Percentiles rank a stretch among this genome's conserved stretches.
Evolutionary conservation across 1,284 basidiomycete species (phyloP).

Genomic region (Moniliophthora roreri): DNA sequence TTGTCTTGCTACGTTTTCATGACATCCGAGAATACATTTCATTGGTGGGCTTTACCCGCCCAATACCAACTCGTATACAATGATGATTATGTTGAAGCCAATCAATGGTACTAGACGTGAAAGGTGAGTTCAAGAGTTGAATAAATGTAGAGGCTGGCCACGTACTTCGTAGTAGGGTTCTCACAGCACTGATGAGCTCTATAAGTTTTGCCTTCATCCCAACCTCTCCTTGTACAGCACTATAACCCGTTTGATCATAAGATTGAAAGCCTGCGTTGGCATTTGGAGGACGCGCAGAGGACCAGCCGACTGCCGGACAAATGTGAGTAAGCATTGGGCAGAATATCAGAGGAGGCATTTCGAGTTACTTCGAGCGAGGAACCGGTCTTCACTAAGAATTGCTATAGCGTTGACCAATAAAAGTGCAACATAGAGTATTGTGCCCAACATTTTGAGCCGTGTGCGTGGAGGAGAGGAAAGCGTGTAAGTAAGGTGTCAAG

Average conservation of each 20-base stretch:
- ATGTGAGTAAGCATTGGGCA: constrained; percentile 14
- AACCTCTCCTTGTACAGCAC: constrained; percentile 54
- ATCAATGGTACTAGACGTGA: constrained; percentile 16
- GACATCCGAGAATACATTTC: neutral
- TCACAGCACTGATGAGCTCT: constrained; percentile 90
- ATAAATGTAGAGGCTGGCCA: constrained; percentile 15
- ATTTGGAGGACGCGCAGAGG: constrained; percentile 62
- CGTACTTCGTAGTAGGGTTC: constrained; percentile 93
- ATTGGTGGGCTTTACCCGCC: constrained; percentile 10
- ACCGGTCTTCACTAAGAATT: constrained; percentile 92
- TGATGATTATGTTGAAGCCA: constrained; percentile 16
- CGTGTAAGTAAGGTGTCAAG: constrained; percentile 4
- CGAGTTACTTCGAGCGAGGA: constrained; percentile 83
- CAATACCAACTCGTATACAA: constrained; percentile 16
- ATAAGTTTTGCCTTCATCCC: constrained; percentile 86
- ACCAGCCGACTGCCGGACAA: constrained; percentile 82
- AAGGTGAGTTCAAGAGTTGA: neutral
- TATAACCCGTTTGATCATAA: constrained; percentile 66
- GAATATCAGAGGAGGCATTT: neutral
- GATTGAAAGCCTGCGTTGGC: constrained; percentile 57
- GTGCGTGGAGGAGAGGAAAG: constrained; percentile 13
- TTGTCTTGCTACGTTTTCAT: no score
- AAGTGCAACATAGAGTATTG: constrained; percentile 71
- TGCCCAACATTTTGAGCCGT: constrained; percentile 49
- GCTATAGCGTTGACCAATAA: constrained; percentile 93